phyloP scores from a whole-genome alignment of 2,329 filamentous ascomycete species.

The Fusarium sororula region DNA sequence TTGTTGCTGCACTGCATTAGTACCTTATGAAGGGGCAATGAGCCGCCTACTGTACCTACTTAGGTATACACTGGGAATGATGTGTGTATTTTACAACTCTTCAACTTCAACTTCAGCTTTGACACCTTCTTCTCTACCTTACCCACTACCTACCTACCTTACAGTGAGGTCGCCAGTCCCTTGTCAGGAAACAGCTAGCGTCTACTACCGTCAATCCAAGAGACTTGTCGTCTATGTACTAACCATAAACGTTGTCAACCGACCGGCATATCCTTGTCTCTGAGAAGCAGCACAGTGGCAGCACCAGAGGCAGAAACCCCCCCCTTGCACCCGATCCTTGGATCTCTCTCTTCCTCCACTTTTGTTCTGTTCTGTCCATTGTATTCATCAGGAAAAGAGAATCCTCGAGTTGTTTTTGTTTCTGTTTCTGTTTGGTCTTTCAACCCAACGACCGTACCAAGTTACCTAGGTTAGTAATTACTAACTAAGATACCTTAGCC shows the following conservation, averaged over 20 bases:
- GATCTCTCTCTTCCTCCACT: slow-evolving; percentile 29
- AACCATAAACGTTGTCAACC: slow-evolving; percentile 37
- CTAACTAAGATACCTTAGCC: not conserved
- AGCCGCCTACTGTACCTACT: not conserved
- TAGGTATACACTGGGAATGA: not conserved
- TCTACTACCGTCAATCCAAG: slow-evolving; percentile 14
- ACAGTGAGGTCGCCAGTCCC: not conserved
- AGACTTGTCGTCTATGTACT: slow-evolving; percentile 32
- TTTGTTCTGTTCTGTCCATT: slow-evolving; percentile 3
- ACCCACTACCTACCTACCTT: not conserved
- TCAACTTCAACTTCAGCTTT: not conserved
- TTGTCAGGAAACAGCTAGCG: slow-evolving; percentile 31
- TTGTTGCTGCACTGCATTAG: not conserved
- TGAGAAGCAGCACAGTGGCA: not conserved
- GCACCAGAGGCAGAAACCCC: not conserved
- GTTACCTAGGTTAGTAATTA: too few species aligned
- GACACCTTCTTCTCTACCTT: not conserved
- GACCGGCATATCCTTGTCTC: slow-evolving; percentile 28
- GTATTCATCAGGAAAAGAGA: slow-evolving; percentile 1
- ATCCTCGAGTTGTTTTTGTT: not conserved
- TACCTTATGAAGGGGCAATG: not conserved
- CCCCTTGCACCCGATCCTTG: slow-evolving; percentile 19
- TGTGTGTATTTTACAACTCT: not conserved
- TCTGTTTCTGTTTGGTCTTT: slow-evolving; percentile 2
- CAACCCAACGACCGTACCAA: not conserved